Percentiles rank a stretch among this genome's conserved stretches.
These are phyloP conservation scores for Myriangium duriaei DNA, from an alignment of 2,329 filamentous ascomycete genomes.

Conservation along the genomic window DNA sequence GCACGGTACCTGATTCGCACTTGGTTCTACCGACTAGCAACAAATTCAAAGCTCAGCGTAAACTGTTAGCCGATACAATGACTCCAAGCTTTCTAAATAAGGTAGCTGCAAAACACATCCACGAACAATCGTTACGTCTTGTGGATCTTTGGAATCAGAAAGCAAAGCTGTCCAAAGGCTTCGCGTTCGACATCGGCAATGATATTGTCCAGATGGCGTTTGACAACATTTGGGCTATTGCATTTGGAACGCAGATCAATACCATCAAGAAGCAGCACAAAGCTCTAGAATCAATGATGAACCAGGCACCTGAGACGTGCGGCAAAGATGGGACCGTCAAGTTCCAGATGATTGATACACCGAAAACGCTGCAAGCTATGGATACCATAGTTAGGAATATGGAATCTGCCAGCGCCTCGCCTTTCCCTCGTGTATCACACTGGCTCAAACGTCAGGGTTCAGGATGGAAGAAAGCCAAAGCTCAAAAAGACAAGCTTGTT, in stretches of 20 bases:
- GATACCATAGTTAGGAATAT: conserved; percentile 14
- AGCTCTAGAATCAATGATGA: conserved; percentile 8
- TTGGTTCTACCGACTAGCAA: conserved; percentile 17
- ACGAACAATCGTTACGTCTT: conserved; percentile 15
- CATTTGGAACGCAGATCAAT: conserved; percentile 26
- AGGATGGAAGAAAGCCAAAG: conserved; percentile 9
- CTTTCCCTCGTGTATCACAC: conserved; percentile 17
- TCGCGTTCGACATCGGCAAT: conserved; percentile 22
- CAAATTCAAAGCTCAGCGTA: conserved; percentile 17
- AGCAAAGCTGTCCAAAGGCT: conserved; percentile 17
- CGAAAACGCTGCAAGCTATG: conserved; percentile 15
- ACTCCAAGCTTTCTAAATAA: conserved; percentile 18
- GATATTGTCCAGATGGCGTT: conserved; percentile 27
- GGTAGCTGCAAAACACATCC: conserved; percentile 19
- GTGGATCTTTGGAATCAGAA: conserved; percentile 23
- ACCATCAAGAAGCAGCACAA: conserved; percentile 15
- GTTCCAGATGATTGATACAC: conserved; percentile 14
- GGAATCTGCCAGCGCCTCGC: conserved; percentile 14
- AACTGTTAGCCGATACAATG: conserved; percentile 20
- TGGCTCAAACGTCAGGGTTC: conserved; percentile 13
- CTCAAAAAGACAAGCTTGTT: conserved; percentile 22
- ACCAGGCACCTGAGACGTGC: conserved; percentile 6
- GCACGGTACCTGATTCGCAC: conserved; percentile 16
- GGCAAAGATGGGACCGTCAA: conserved; percentile 9
- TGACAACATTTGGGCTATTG: conserved; percentile 29